Evolutionary conservation across 78 protist genomes (phyloP).

Genomic region (Paratrimastix pyriformis): DNA sequence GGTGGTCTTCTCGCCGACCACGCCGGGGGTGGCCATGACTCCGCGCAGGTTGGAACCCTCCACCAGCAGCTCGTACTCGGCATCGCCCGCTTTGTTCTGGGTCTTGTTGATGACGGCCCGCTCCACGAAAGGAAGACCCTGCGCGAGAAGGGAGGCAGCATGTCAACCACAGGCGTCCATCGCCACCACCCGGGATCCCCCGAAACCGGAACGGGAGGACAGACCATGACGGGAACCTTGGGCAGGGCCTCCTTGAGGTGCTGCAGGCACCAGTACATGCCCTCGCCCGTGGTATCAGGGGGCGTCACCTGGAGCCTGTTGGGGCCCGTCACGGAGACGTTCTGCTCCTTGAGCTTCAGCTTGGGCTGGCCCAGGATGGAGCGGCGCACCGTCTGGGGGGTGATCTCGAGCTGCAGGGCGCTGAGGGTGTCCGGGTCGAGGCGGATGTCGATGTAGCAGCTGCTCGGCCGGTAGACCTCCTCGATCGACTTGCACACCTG

Average conservation of each 20-base stretch:
- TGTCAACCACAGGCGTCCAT: too few relatives aligned
- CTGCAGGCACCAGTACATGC: slow-evolving; percentile 28
- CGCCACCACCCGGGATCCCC: too few relatives aligned
- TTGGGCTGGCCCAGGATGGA: slow-evolving; percentile 29
- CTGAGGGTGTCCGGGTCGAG: slow-evolving; percentile 59
- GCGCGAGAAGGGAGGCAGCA: slow-evolving; percentile 22
- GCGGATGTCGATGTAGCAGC: slow-evolving; percentile 47
- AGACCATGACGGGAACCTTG: slow-evolving; percentile 8
- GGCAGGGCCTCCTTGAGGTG: slow-evolving; percentile 47
- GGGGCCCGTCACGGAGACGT: background rate
- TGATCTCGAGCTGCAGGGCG: slow-evolving; percentile 53
- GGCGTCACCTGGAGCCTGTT: slow-evolving; percentile 23
- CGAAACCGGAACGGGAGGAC: background rate
- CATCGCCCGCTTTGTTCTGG: slow-evolving; percentile 19
- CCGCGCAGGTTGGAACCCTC: slow-evolving; percentile 55
- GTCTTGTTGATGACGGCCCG: slow-evolving; percentile 67
- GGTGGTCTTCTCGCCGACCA: slow-evolving; percentile 40
- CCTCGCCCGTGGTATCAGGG: slow-evolving; percentile 11
- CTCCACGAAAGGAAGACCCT: slow-evolving; percentile 52
- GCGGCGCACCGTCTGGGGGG: slow-evolving; percentile 20
- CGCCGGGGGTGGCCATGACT: slow-evolving; percentile 62
- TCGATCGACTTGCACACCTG: slow-evolving; percentile 41
- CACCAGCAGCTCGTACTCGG: slow-evolving; percentile 46
- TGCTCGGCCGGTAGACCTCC: slow-evolving; percentile 49
- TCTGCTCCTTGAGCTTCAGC: slow-evolving; percentile 45